These are phyloP conservation scores for Pyronema omphalodes DNA, from an alignment of 495 filamentous ascomycete species.

Conservation along the genomic window DNA sequence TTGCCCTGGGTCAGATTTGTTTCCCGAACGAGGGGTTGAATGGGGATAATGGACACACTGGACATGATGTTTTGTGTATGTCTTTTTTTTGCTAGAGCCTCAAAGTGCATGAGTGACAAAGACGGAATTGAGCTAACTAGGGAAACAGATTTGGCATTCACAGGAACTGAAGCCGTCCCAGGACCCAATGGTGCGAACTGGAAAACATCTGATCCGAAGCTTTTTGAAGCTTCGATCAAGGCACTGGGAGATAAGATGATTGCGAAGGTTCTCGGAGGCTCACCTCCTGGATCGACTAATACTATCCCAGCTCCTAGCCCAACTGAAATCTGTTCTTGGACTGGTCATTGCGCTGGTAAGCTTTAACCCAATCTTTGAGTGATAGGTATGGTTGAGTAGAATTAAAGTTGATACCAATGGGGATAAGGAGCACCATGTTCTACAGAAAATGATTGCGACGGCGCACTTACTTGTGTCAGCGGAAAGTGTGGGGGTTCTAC, in stretches of 20 bases:
- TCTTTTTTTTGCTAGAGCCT: background rate
- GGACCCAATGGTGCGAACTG: constrained; percentile 33
- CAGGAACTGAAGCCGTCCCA: constrained; percentile 31
- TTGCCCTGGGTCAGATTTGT: constrained; percentile 38
- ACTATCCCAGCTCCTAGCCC: background rate
- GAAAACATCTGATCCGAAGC: constrained; percentile 28
- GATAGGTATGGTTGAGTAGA: background rate
- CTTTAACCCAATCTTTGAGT: background rate
- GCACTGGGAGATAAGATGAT: constrained; percentile 28
- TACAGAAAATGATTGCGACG: background rate
- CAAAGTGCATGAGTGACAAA: background rate
- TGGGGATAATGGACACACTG: constrained; percentile 34
- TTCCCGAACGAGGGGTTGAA: constrained; percentile 28
- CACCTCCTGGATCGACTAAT: background rate
- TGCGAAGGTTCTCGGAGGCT: background rate
- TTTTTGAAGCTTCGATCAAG: constrained; percentile 35
- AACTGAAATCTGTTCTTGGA: too few species aligned
- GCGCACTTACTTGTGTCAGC: background rate
- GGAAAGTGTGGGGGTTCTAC: background rate
- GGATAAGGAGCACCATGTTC: background rate
- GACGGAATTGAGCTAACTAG: background rate
- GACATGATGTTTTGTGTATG: constrained; percentile 33
- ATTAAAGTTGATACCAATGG: background rate
- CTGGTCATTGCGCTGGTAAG: too few species aligned
- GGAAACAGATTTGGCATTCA: constrained; percentile 31